A percentile compares a stretch with the other conserved stretches of the same genome.
Evolutionary conservation across 805 yeast genomes (phyloP).

Genomic region (Wickerhamiella vanderwaltii): DNA sequence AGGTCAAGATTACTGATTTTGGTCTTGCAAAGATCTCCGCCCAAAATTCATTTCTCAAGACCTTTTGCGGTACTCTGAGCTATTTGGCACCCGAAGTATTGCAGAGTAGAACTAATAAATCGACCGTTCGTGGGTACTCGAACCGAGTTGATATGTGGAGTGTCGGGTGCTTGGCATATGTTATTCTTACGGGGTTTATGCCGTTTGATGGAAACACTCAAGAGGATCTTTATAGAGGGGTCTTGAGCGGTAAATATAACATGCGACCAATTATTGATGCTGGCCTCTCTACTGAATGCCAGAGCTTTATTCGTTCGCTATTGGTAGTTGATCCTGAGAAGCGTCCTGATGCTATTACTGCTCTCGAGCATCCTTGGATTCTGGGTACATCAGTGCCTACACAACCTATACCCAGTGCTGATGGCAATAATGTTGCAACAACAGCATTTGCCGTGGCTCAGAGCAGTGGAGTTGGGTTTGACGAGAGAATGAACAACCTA

Average conservation of each 20-base stretch:
- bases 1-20: slow-evolving; percentile 89
- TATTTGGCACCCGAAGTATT: slow-evolving; percentile 93
- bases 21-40: slow-evolving; percentile 89
- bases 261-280: slow-evolving; percentile 47
- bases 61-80: slow-evolving; percentile 95
- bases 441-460: slow-evolving; percentile 9
- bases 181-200: slow-evolving; percentile 78
- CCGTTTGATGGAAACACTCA: slow-evolving; percentile 94
- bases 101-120: slow-evolving; percentile 26
- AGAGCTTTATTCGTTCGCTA: slow-evolving; percentile 57
- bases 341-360: slow-evolving; percentile 64
- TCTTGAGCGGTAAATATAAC: slow-evolving; percentile 66
- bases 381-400: slow-evolving; percentile 11
- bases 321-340: slow-evolving; percentile 64
- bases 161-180: slow-evolving; percentile 86
- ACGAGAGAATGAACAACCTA: slow-evolving; percentile 1
- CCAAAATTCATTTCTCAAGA: slow-evolving; percentile 75
- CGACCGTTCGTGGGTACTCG: slow-evolving; percentile 39
- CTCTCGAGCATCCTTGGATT: slow-evolving; percentile 79
- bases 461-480: slow-evolving; percentile 1
- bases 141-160: slow-evolving; percentile 96
- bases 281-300: slow-evolving; percentile 53
- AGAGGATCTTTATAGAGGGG: slow-evolving; percentile 66
- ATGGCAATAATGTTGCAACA: slow-evolving; percentile 18
- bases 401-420: not conserved